Conservation (phyloP, 768 basidiomycete genomes). For the Gymnopilus junonius region DNA sequence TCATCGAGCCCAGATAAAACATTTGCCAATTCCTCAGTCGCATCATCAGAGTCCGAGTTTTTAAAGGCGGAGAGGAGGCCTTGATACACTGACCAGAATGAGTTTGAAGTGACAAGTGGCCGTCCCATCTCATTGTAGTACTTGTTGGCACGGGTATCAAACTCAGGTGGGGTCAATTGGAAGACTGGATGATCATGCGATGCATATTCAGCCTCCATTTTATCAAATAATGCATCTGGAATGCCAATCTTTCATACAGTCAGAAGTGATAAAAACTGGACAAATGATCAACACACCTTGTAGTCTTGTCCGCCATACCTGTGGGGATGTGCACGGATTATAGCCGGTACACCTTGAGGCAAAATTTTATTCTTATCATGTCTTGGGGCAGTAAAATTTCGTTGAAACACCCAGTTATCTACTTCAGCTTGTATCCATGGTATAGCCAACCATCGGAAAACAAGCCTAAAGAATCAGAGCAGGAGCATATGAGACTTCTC, state of each 20-base stretch:
- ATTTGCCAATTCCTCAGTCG: neutral
- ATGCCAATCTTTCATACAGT: neutral
- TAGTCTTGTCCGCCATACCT: slow-evolving; percentile 11
- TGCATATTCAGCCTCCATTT: slow-evolving; percentile 6
- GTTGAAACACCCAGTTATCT: neutral
- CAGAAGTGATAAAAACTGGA: neutral
- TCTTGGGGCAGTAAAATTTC: slow-evolving; percentile 3
- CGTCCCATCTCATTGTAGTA: slow-evolving; percentile 13
- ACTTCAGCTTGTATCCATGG: slow-evolving; percentile 14
- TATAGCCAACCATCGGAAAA: slow-evolving; percentile 15
- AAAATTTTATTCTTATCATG: slow-evolving; percentile 11
- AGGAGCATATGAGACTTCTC: no score
- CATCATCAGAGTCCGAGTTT: no score
- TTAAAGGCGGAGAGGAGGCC: no score
- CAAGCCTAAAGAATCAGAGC: no score
- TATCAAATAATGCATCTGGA: slow-evolving; percentile 4
- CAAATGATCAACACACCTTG: slow-evolving; percentile 5
- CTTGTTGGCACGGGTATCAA: slow-evolving; percentile 5
- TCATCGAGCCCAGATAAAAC: neutral
- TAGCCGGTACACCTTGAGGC: slow-evolving; percentile 9
- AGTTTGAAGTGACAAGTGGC: slow-evolving; percentile 1
- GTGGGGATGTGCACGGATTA: slow-evolving; percentile 2
- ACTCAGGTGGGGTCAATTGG: slow-evolving; percentile 15
- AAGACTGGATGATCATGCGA: slow-evolving; percentile 18
- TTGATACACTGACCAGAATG: slow-evolving; percentile 20